Percentiles rank a stretch among this genome's conserved stretches.
These are phyloP conservation scores for Penicillium sp. DNA, from an alignment of 2,329 filamentous ascomycete genomes.

Conservation along the genomic window DNA sequence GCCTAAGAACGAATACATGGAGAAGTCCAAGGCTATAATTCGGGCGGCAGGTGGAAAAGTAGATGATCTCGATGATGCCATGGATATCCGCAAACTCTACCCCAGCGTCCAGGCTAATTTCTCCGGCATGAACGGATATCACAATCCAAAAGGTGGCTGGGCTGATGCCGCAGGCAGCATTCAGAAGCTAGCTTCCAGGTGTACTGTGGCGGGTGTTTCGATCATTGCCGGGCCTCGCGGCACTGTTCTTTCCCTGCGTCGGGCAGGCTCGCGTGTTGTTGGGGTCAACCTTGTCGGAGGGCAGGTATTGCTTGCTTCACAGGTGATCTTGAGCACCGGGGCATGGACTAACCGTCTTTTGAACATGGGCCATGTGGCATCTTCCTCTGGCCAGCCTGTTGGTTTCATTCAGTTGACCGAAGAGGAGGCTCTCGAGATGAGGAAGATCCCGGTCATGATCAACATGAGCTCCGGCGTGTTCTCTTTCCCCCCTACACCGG, in stretches of 20 bases:
- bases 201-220: conserved; percentile 37
- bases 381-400: conserved; percentile 75
- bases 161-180: conserved; percentile 67
- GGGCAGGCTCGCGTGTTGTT: conserved; percentile 38
- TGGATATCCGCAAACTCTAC: conserved; percentile 21
- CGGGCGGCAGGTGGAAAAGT: conserved; percentile 35
- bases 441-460: conserved; percentile 60
- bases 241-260: conserved; percentile 27
- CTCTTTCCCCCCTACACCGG: conserved; percentile 49
- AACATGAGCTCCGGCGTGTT: conserved; percentile 48
- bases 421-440: conserved; percentile 63
- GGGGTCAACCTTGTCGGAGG: conserved; percentile 58
- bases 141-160: conserved; percentile 73
- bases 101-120: conserved; percentile 48
- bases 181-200: conserved; percentile 23
- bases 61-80: conserved; percentile 43
- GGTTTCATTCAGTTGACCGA: conserved; percentile 70
- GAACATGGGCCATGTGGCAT: conserved; percentile 68
- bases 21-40: conserved; percentile 35
- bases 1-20: conserved; percentile 25
- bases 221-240: conserved; percentile 44
- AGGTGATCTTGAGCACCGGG: conserved; percentile 76
- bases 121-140: conserved; percentile 62
- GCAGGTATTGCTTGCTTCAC: conserved; percentile 56
- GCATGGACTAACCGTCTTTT: conserved; percentile 77